Evolutionary conservation across 345 rosid genomes (phyloP), one percentile per base, ranked within the genome.

Genomic region (Fremontodendron californicum): DNA sequence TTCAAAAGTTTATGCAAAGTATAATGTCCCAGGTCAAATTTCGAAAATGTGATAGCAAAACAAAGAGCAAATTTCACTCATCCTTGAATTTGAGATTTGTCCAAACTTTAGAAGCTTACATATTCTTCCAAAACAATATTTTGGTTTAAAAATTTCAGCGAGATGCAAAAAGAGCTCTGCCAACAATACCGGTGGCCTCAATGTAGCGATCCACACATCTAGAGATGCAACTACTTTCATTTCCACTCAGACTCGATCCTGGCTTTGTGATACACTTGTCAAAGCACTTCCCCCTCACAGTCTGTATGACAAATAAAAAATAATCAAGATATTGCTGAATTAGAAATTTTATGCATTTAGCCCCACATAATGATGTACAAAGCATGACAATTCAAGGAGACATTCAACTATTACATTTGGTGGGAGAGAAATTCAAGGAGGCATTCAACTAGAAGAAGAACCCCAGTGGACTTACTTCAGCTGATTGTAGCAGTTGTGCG

Each of bases 151-250:
- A 62, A 66, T 19, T 40, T 85, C 86, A 95, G 69, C 86, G 97
- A 0, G 78, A 83, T 1, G 82, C 42, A 33, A 96, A 90, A 63
- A 96, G 89, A 52, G 98, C 90, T 76, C 81, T 85, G 80, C 93
- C 84, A 39, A 94, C 73, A 19, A 96, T 91, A 16, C 92, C 95
- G 9, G 97, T 91, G 65, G 99, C 99, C 80, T 96, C 99, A 9
- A 94, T 87, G 84, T 94, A 96, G 54, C 98, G 98, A 77, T 96
- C 99, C 79, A 96, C 94, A 49, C 99, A 96, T 89, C 98, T 87
- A 1, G 97, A 94, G 77, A 94, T 71, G 84, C 99, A 96, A 84
- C 97, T 96, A 74, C 97, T 94, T 81, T 96, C 99, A 35, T 97
- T 83, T 21, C 99, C 91, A 60, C 97, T 82, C 19, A 96, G 84